A percentile compares a stretch with the other conserved stretches of the same genome.
phyloP scores from a whole-genome alignment of 805 yeast genomes.

The Hermanozyma aechmeae region DNA sequence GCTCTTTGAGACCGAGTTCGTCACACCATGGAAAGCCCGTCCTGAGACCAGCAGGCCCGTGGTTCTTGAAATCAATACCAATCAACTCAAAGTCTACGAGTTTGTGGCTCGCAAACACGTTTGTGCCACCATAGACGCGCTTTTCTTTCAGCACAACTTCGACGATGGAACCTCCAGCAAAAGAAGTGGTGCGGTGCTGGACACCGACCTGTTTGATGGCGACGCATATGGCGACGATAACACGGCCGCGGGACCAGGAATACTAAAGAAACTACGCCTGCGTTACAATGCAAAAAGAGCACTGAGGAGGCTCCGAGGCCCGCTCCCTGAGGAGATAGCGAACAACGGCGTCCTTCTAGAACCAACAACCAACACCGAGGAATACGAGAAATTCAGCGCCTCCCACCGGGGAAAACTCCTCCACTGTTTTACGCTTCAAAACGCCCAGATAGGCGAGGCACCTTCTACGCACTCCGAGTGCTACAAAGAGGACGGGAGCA shows the following conservation, averaged over 20 bases:
- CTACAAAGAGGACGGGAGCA: neutral
- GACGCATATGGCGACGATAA: conserved; percentile 23
- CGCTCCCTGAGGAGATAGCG: conserved; percentile 11
- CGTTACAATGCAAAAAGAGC: too few relatives aligned
- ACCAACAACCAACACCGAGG: conserved; percentile 16
- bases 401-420: conserved; percentile 15
- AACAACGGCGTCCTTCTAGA: conserved; percentile 30
- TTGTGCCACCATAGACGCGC: conserved; percentile 15
- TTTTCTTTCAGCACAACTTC: conserved; percentile 22
- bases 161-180: conserved; percentile 6
- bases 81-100: conserved; percentile 25
- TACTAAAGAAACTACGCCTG: too few relatives aligned
- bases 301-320: conserved; percentile 9
- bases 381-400: conserved; percentile 9
- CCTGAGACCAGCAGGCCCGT: conserved; percentile 26
- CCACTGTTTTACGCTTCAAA: conserved; percentile 20
- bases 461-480: conserved; percentile 11
- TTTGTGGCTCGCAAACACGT: conserved; percentile 14
- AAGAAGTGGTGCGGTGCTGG: conserved; percentile 3
- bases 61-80: conserved; percentile 28
- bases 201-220: conserved; percentile 15
- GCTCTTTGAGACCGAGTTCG: conserved; percentile 25
- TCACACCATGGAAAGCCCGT: conserved; percentile 21
- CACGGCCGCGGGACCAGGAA: neutral
- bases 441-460: conserved; percentile 26